Base-by-base conservation (phyloP, 371 early-diverging fungal genomes). In the Syncephalastrum sp. region DNA sequence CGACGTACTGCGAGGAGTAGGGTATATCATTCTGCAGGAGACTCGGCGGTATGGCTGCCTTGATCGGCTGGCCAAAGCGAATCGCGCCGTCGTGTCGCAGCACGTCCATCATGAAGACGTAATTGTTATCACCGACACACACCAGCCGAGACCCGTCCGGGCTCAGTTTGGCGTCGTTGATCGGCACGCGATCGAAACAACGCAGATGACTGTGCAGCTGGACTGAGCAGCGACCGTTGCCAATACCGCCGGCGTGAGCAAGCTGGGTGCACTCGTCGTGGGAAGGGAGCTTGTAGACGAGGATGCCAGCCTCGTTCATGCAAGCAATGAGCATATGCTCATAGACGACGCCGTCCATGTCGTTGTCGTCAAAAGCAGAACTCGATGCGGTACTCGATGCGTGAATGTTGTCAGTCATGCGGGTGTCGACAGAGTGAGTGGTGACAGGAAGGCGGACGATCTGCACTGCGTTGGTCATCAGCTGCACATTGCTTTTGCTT, bases 141-240 rank as follows among this genome's bases (percentile, higher is more conserved):
- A 77, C 77, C 49, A 84, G 65, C 53, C 68, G 68, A 3, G 63
- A 60, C 17, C 79, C 80, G 17, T 81, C 70, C 4, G 77, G 82
- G 23, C 81, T 81, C n/a, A 72, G 70, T 54, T 68, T 69, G 53
- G 82, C 82, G 56, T 84, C 82, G 46, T 84, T 84, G 69, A 84
- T 64, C 1, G 74, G 63, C 7, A 72, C 72, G 10, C 63, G 67
- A 42, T 71, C 62, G 59, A 84, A 84, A 7, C 67, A 68, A 2
- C 70, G 67, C 8, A 75, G 54, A 55, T 79, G 75, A 5, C 54
- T 60, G 49, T 69, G 61, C 13, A 70, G 56, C 19, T 65, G 58
- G 5, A 60, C 60, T 12, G 49, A 42, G 48, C 48, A 16, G 55
- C 42, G 44, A 46, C 24, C 45, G 52, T 27, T 25, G 54, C 14